Conservation (phyloP, 2,329 filamentous ascomycete species). For the Aphanocladium album region DNA sequence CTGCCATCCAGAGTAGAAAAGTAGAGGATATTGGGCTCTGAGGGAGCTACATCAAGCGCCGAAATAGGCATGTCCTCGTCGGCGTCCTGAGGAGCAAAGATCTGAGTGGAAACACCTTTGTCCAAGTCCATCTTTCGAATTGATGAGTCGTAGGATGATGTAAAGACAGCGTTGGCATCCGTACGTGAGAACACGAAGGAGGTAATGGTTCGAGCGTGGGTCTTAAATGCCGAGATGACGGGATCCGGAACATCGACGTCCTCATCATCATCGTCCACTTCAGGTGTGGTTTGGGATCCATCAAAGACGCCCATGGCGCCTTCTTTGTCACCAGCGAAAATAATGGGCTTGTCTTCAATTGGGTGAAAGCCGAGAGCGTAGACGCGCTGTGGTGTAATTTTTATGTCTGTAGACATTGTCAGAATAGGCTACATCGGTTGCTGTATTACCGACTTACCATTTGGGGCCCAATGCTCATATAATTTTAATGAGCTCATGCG, state of each 20-base stretch:
- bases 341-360: conserved; percentile 73
- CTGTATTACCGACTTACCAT: conserved; percentile 45
- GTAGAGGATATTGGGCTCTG: conserved; percentile 68
- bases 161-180: conserved; percentile 71
- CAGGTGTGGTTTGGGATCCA: conserved; percentile 64
- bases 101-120: conserved; percentile 72
- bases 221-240: conserved; percentile 82
- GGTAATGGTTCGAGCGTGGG: conserved; percentile 82
- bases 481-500: conserved; percentile 72
- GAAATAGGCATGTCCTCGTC: conserved; percentile 75
- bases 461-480: conserved; percentile 80
- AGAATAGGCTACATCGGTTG: background rate
- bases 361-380: conserved; percentile 90
- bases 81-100: conserved; percentile 69
- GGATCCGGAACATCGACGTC: conserved; percentile 64
- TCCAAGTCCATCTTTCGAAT: conserved; percentile 81
- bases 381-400: conserved; percentile 80
- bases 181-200: conserved; percentile 72
- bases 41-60: conserved; percentile 70
- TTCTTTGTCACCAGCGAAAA: conserved; percentile 93
- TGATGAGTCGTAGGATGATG: conserved; percentile 87
- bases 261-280: conserved; percentile 62
- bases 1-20: conserved; percentile 82
- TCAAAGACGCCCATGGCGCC: conserved; percentile 90
- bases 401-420: conserved; percentile 59